Evolutionary conservation across 768 basidiomycete genomes (phyloP).

Genomic region (Obba rivulosa): DNA sequence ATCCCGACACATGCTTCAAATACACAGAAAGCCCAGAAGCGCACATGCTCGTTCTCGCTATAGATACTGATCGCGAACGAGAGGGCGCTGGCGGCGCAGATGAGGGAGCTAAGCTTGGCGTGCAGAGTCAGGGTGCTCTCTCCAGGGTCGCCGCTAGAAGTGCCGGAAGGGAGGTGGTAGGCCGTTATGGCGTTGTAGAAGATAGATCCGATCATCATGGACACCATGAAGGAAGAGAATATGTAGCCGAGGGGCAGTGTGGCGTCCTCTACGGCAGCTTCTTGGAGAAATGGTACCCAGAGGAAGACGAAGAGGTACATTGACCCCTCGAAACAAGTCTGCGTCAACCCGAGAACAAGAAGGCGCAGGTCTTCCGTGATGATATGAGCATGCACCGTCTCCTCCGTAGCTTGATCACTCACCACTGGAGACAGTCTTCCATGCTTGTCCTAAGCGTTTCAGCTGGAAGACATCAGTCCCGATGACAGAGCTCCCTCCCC

Average conservation of each 20-base stretch:
- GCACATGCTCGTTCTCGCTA: constrained; percentile 37
- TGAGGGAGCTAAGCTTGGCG: constrained; percentile 58
- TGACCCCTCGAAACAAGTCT: constrained; percentile 80
- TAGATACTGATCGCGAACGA: constrained; percentile 47
- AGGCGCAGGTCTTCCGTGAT: constrained; percentile 47
- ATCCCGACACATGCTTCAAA: constrained; percentile 76
- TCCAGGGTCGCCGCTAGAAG: constrained; percentile 11
- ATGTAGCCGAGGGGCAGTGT: constrained; percentile 71
- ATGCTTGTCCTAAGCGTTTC: constrained; percentile 48
- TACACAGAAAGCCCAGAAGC: constrained; percentile 70
- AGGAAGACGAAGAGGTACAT: constrained; percentile 85
- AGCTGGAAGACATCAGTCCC: constrained; percentile 38
- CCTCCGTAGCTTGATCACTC: neutral
- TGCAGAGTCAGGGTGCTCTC: constrained; percentile 52
- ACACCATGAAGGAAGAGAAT: constrained; percentile 77
- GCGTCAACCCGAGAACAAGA: constrained; percentile 61
- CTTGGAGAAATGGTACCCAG: constrained; percentile 76
- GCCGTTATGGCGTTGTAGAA: constrained; percentile 48
- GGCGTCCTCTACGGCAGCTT: constrained; percentile 36
- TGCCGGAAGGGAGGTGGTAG: constrained; percentile 14
- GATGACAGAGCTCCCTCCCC: constrained; percentile 21
- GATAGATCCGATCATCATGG: constrained; percentile 77
- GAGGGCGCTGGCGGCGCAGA: constrained; percentile 55
- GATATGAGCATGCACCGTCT: neutral
- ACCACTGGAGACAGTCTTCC: constrained; percentile 53